Conservation (phyloP, 2,329 filamentous ascomycete species). For the Botrytis hyacinthi region DNA sequence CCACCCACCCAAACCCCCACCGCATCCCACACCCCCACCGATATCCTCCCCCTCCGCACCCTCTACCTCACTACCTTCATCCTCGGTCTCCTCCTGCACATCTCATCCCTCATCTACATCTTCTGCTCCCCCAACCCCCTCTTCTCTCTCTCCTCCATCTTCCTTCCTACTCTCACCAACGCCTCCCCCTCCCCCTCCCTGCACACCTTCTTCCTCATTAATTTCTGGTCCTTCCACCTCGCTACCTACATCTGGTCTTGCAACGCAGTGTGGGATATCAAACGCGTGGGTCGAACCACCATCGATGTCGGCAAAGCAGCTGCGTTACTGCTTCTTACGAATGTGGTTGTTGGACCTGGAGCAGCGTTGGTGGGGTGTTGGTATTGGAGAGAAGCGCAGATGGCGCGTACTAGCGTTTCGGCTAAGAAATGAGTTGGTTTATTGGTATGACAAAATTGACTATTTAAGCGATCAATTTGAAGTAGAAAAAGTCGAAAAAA, state of each 20-base stretch:
- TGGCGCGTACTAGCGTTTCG: conserved; percentile 6
- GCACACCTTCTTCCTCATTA: neutral
- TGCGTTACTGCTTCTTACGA: neutral
- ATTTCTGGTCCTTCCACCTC: conserved; percentile 5
- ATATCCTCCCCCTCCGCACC: neutral
- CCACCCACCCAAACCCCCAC: too few species aligned
- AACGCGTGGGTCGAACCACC: neutral
- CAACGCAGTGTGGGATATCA: conserved; percentile 14
- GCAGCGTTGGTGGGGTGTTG: conserved; percentile 16
- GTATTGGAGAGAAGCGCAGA: conserved; percentile 13
- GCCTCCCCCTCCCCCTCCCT: neutral
- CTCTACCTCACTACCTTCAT: conserved; percentile 1
- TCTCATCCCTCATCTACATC: neutral
- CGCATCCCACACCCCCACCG: neutral
- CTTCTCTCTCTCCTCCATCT: neutral
- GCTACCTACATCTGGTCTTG: neutral
- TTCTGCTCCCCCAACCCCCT: neutral
- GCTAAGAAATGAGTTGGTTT: neutral
- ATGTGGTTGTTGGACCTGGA: neutral
- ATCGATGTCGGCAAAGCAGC: conserved; percentile 8
- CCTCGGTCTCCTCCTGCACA: neutral
- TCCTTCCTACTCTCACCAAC: neutral
- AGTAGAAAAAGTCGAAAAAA: neutral
- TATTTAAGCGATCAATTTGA: neutral
- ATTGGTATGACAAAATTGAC: neutral